Evolutionary conservation across 306 rosid genomes (phyloP).

Genomic region (Luffa aegyptiaca): DNA sequence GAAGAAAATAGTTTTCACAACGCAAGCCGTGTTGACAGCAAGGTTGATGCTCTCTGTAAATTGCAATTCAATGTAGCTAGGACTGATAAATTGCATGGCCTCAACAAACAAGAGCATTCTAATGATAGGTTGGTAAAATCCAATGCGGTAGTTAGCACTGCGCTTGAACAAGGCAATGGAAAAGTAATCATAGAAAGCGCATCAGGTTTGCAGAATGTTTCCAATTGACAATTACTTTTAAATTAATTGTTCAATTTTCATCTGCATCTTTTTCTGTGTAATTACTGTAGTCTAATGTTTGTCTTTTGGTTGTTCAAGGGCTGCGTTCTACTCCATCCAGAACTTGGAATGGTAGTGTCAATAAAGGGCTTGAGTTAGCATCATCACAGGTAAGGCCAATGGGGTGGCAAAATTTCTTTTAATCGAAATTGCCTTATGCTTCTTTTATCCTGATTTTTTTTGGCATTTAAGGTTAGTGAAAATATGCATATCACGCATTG

Average conservation of each 20-base stretch:
- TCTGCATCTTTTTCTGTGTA: constrained; percentile 2
- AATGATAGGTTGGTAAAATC: constrained; percentile 39
- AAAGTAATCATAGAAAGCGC: constrained; percentile 38
- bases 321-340: constrained; percentile 29
- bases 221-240: constrained; percentile 1
- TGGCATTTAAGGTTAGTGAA: neutral
- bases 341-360: constrained; percentile 29
- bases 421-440: constrained; percentile 1
- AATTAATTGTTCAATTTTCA: neutral
- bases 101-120: constrained; percentile 28
- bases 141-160: constrained; percentile 23
- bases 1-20: constrained; percentile 48
- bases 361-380: constrained; percentile 13
- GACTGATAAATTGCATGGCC: constrained; percentile 40
- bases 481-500: neutral
- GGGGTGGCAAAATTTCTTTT: constrained; percentile 4
- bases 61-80: constrained; percentile 37
- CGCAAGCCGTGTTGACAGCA: constrained; percentile 21
- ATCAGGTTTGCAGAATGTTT: constrained; percentile 45
- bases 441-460: neutral
- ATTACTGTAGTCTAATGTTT: neutral
- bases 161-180: constrained; percentile 42
- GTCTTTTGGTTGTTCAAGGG: constrained; percentile 28
- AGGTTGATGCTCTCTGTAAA: constrained; percentile 43
- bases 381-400: constrained; percentile 43